Percentiles rank a stretch among this genome's conserved stretches.
Conservation (phyloP, 441 rosid species). For the Arabidopsis hybrid region DNA sequence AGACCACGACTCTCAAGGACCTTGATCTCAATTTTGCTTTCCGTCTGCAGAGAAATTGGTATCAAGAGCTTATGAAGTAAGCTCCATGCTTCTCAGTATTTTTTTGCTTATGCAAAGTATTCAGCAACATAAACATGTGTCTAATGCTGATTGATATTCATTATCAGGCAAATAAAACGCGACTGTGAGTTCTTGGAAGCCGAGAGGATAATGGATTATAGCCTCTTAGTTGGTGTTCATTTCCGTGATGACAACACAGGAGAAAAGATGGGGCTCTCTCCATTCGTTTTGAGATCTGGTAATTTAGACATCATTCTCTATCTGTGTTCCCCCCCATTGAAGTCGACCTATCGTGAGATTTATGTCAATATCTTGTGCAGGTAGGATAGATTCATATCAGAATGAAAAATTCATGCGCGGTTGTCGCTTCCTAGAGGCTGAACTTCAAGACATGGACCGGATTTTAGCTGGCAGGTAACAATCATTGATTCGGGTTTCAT, state of each 20-base stretch:
- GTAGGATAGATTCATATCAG: constrained; percentile 77
- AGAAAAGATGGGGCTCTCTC: constrained; percentile 59
- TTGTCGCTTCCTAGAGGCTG: constrained; percentile 90
- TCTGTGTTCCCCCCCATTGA: constrained; percentile 12
- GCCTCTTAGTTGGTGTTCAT: constrained; percentile 63
- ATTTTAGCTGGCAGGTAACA: constrained; percentile 80
- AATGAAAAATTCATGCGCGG: constrained; percentile 91
- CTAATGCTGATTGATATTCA: background rate
- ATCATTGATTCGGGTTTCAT: constrained; percentile 13
- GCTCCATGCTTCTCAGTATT: constrained; percentile 31
- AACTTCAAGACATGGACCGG: constrained; percentile 91
- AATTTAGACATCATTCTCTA: constrained; percentile 24
- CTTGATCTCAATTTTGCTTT: constrained; percentile 91
- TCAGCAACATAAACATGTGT: constrained; percentile 4
- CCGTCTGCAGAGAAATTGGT: constrained; percentile 84
- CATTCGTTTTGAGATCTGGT: constrained; percentile 52
- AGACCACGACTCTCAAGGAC: constrained; percentile 93
- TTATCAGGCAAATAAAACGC: constrained; percentile 72
- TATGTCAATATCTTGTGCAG: constrained; percentile 51
- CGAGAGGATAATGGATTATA: constrained; percentile 63
- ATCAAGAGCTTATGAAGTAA: constrained; percentile 84
- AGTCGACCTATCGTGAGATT: constrained; percentile 21
- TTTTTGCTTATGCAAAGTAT: background rate
- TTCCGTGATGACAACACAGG: constrained; percentile 57
- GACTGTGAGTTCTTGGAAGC: constrained; percentile 68